Evolutionary conservation across 2,329 filamentous ascomycete species (phyloP).

Genomic region (Colletotrichum gigasporum): DNA sequence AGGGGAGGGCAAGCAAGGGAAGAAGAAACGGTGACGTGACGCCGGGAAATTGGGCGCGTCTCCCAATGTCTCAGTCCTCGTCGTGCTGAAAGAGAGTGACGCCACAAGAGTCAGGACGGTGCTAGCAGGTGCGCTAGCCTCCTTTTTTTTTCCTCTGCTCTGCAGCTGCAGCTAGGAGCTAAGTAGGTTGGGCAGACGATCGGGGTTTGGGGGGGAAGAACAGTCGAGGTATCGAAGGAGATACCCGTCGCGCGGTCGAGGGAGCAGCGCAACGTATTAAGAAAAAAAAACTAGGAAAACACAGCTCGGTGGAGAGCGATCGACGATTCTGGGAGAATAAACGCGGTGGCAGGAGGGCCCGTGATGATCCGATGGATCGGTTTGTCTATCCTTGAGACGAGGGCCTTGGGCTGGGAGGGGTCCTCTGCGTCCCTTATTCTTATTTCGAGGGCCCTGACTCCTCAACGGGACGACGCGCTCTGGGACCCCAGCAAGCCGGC

Average conservation of each 20-base stretch:
- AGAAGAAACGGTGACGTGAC: conserved; percentile 25
- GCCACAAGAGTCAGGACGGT: conserved; percentile 20
- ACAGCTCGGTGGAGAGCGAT: not conserved
- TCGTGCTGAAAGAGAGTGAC: conserved; percentile 27
- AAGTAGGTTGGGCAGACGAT: not conserved
- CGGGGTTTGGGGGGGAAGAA: not conserved
- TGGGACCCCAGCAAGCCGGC: not conserved
- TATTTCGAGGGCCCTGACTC: conserved; percentile 23
- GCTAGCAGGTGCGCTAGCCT: conserved; percentile 21
- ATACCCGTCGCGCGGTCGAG: not conserved
- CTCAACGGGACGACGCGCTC: not conserved
- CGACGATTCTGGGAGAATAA: not conserved
- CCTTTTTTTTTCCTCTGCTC: not conserved
- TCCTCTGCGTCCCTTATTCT: conserved; percentile 22
- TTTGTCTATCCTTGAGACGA: conserved; percentile 10
- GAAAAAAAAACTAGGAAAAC: not conserved
- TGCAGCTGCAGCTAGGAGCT: too few relatives aligned
- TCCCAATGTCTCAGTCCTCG: conserved; percentile 27
- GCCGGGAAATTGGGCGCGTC: conserved; percentile 25
- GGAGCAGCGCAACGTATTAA: not conserved
- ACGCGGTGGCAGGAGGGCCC: not conserved
- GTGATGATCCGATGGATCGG: not conserved
- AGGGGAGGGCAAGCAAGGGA: not conserved
- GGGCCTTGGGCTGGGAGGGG: conserved; percentile 12
- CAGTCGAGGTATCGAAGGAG: not conserved